Evolutionary conservation across 2,329 filamentous ascomycete genomes (phyloP).

Genomic region (Parasarocladium wereldwijsianum): DNA sequence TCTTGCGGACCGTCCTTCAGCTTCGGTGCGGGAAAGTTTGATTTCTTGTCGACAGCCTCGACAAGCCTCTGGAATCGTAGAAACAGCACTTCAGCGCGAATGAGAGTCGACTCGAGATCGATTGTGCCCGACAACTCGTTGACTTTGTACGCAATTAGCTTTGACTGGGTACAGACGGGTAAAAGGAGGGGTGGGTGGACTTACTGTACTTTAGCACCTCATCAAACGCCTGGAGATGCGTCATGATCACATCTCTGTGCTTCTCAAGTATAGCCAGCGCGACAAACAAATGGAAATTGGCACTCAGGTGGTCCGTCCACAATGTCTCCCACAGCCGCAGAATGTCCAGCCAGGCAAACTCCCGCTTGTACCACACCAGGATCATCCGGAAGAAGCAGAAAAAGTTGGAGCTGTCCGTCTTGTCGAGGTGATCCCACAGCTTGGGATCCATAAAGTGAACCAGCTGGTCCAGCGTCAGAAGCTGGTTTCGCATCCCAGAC

Average conservation of each 20-base stretch:
- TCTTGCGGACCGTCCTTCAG: conserved; percentile 6
- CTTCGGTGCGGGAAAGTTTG: conserved; percentile 55
- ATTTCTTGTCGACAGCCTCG: conserved; percentile 83
- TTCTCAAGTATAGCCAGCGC: conserved; percentile 91
- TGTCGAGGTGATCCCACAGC: conserved; percentile 79
- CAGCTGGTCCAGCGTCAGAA: conserved; percentile 81
- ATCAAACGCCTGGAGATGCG: conserved; percentile 85
- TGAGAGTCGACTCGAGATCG: conserved; percentile 72
- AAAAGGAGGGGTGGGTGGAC: no score
- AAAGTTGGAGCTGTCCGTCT: conserved; percentile 92
- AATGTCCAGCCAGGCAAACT: conserved; percentile 82
- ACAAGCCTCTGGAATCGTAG: conserved; percentile 76
- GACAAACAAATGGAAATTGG: conserved; percentile 88
- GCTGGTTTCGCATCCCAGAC: conserved; percentile 86
- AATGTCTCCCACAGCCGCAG: conserved; percentile 80
- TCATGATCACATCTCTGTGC: conserved; percentile 92
- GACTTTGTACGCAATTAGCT: conserved; percentile 33
- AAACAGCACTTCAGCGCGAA: conserved; percentile 81
- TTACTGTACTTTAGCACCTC: conserved; percentile 91
- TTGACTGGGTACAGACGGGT: background rate
- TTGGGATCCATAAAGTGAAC: conserved; percentile 95
- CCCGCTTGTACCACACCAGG: conserved; percentile 95
- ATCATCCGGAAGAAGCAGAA: conserved; percentile 99
- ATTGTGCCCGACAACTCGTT: conserved; percentile 92
- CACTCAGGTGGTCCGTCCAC: conserved; percentile 85